Base-by-base conservation (phyloP, 2,329 filamentous ascomycete genomes). In the Xylariales sp. region DNA sequence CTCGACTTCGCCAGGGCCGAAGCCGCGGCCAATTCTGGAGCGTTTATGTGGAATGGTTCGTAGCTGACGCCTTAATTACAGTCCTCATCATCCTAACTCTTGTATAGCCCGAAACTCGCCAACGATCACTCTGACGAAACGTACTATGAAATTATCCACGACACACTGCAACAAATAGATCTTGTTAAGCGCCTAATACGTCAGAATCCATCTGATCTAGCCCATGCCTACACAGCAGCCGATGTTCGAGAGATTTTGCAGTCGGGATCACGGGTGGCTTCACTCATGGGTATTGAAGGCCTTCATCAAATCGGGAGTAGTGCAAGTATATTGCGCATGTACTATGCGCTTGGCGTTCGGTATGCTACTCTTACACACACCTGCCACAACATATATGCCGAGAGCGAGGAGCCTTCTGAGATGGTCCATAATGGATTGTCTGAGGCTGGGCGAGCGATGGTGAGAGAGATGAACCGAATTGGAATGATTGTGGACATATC, bases 291-390 rank as follows among this genome's bases (percentile, higher is more conserved):
- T 0, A 77, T 80, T 12, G 80, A 82, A 69, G 80, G 78, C 16
- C 65, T 72, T 4, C 80, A 81, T 62, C 78, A 80, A 69, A 71
- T 78, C 1, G 80, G 79, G 0, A 75, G 76, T 54, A 76, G 80
- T 32, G 77, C 76, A 0, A 75, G 74, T 16, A 76, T 82, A 28
- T 75, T 80, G 6, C 77, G 78, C 61, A 75, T 78, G 66, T 60
- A 52, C 18, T 77, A 78, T 62, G 63, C 76, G 28, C 73, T 82
- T 2, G 81, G 80, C 8, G 78, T 76, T 2, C 75, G 80, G 23
- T 82, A 82, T 59, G 77, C 80, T 49, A 80, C 78, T 1, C 69
- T 78, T 5, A 79, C 78, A 16, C 78, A 80, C 62, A 79, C 80
- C 59, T 78, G 77, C 66, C 74, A 80, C 28, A 81, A 78, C 57